Base-by-base conservation (phyloP, 352 stramenopile genomes). In the Globisporangium radiosum region DNA sequence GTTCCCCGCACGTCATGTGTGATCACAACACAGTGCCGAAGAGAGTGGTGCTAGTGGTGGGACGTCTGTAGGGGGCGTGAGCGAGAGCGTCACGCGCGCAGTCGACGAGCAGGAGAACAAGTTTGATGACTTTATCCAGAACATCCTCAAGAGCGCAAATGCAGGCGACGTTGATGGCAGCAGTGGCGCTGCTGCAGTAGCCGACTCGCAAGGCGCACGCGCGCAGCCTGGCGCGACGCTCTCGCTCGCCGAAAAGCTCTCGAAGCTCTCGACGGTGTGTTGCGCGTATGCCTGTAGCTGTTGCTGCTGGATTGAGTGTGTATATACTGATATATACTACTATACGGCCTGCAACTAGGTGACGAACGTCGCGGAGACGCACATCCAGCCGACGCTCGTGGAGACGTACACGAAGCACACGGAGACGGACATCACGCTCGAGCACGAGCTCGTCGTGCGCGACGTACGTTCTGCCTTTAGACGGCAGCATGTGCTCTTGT, bases 331-430 rank as follows among this genome's bases (percentile, higher is more conserved):
- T 25, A 1, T 25, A 25, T 25, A 25, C 19, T 2, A 25, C 1
- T 25, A 25, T 25, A 25, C 19, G 19, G 19, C 19, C 19, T 25
- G 19, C 19, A 25, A 25, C 19, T 25, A 86, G 76, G 63, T 91
- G 38, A 64, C 56, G 15, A 89, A 75, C 42, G 79, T 92, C 52
- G 81, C 83, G 7, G 83, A 92, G 66, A 76, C 88, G 65, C 78
- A 90, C 63, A 90, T 92, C 63, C 81, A 90, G 56, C 81, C 81
- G 53, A 88, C 78, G 44, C 64, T 91, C 7, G 79, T 90, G 54
- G 83, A 92, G 67, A 91, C 76, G 58, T 92, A 92, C 67, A 88
- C 74, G n/a, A 92, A 92, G 63, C 72, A 88, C 64, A 90, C 81
- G 3, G 72, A 92, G 74, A 92, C 83, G 45, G 81, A 92, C 54